Evolutionary conservation across 768 basidiomycete genomes (phyloP).

Genomic region (Agrocybe chaxingu): DNA sequence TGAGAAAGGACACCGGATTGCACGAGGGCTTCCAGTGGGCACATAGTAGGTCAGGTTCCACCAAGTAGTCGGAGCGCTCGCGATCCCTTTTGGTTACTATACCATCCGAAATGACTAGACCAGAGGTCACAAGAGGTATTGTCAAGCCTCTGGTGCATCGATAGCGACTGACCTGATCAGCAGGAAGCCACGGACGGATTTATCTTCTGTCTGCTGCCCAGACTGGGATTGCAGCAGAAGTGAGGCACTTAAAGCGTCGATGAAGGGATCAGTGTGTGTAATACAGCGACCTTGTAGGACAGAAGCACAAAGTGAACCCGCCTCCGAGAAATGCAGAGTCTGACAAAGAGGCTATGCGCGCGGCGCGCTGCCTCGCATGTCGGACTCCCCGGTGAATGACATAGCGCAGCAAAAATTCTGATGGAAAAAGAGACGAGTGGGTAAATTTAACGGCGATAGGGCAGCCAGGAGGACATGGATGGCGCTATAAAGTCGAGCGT

Average conservation of each 20-base stretch:
- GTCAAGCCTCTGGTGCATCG: slow-evolving; percentile 5
- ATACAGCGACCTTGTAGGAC: slow-evolving; percentile 18
- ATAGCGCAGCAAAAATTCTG: slow-evolving; percentile 5
- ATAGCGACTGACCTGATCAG: slow-evolving; percentile 6
- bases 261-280: slow-evolving; percentile 4
- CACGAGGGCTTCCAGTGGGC: too few relatives aligned
- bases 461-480: too few relatives aligned
- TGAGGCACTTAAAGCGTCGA: slow-evolving; percentile 4
- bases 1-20: too few relatives aligned
- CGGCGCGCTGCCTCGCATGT: slow-evolving; percentile 3
- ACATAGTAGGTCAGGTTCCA: background rate
- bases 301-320: slow-evolving; percentile 10
- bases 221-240: background rate
- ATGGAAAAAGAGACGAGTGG: background rate
- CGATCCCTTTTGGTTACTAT: slow-evolving; percentile 8
- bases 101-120: slow-evolving; percentile 1
- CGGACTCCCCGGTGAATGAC: slow-evolving; percentile 2
- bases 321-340: slow-evolving; percentile 9
- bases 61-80: slow-evolving; percentile 4
- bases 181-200: background rate
- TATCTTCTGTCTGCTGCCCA: background rate
- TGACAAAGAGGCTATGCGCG: slow-evolving; percentile 13
- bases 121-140: slow-evolving; percentile 3
- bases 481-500: too few relatives aligned
- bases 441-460: too few relatives aligned